Base-by-base conservation (phyloP, 352 stramenopile species). In the Pythium aquatile region DNA sequence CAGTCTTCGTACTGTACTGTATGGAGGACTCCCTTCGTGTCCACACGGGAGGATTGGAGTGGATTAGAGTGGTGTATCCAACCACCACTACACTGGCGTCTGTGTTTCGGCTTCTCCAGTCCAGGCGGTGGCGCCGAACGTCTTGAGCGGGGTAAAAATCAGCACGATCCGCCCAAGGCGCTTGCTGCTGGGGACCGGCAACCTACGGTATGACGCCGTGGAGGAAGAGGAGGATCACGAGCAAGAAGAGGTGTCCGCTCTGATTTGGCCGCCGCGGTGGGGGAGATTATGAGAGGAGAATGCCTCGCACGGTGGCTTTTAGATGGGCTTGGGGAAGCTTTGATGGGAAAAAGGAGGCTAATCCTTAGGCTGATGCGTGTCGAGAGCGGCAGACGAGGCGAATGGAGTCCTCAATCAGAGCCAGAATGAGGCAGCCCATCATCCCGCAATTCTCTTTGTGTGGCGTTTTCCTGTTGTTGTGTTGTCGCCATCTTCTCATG, bases 391-490 rank as follows among this genome's bases (percentile, higher is more conserved):
- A 58, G 52, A 58, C 52, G 24, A 32, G 52, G 17, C 52, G 32
- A 13, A 24, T 17, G 17, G 16, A 47, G 17, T 47, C 39, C 11
- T 24, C 39, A 47, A 24, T 47, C 39, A 1, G 14, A 24, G 13
- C 39, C 39, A 47, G 39, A 47, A 47, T 24, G 39, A 47, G 39
- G 14, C 14, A 47, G 39, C 17, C 39, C 35, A 42, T 42, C 20
- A 24, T 24, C 20, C 35, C 35, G 5, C 44, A 32, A n/a, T 24
- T 53, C 46, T 33, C 11, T 37, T 58, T 26, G 26, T 4, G 14
- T 58, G 35, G 52, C 20, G 49, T 30, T 44, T 24, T 37, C 26
- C 46, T 39, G 57, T 56, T 63, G 57, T 63, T 49, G 57, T 63
- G 44, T 11, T 17, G 57, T 63, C 40, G 57, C 44, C 44, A 63